A percentile compares a stretch with the other conserved stretches of the same genome.
Evolutionary conservation across 352 stramenopile genomes (phyloP).

Genomic region (Thraustochytrium sp.): DNA sequence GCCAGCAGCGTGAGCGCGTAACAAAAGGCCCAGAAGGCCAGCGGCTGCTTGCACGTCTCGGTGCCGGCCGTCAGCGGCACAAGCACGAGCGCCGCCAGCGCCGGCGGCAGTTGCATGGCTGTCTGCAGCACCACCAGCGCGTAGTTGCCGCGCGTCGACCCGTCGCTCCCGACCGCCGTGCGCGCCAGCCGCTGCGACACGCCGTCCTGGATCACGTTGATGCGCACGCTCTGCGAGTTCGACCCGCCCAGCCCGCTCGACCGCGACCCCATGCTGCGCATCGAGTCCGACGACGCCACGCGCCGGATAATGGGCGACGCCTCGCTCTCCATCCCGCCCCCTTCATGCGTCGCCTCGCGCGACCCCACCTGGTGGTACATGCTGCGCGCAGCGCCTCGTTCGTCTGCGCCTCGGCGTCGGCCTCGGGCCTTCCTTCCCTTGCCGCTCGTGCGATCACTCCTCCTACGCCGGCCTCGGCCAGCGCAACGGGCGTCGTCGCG

Average conservation of each 20-base stretch:
- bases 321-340: not conserved
- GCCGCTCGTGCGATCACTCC: too few species aligned
- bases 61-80: not conserved
- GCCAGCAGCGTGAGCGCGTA: slow-evolving; percentile 17
- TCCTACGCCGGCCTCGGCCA: too few species aligned
- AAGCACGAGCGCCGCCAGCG: slow-evolving; percentile 6
- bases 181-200: not conserved
- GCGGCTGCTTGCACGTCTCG: slow-evolving; percentile 20
- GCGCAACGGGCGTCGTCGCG: too few species aligned
- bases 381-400: too few species aligned
- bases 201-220: slow-evolving; percentile 17
- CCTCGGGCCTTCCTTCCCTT: too few species aligned
- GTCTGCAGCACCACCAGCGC: slow-evolving; percentile 13
- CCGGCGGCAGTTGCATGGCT: slow-evolving; percentile 22
- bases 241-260: not conserved
- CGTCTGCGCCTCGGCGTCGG: too few species aligned
- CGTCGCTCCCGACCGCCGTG: not conserved
- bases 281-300: not conserved
- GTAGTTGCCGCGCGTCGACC: not conserved
- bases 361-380: too few species aligned
- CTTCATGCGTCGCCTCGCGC: too few species aligned
- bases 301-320: slow-evolving; percentile 2
- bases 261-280: not conserved
- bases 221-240: not conserved
- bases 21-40: slow-evolving; percentile 21